Evolutionary conservation across 2,329 filamentous ascomycete species (phyloP).

Genomic region (Pseudogymnoascus sp.): DNA sequence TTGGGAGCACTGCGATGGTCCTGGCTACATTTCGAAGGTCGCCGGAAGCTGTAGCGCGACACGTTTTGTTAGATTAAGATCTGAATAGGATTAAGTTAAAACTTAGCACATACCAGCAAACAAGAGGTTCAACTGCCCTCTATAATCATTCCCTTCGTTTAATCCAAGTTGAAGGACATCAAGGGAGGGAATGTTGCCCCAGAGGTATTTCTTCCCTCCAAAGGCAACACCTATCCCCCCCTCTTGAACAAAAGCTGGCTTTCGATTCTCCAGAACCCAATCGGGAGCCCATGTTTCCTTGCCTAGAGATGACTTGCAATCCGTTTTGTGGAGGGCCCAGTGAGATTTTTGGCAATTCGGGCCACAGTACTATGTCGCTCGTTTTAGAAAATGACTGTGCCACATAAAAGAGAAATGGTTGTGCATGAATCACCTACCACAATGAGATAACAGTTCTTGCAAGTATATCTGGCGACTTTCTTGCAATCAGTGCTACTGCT

Average conservation of each 20-base stretch:
- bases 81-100: slow-evolving; percentile 8
- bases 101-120: slow-evolving; percentile 25
- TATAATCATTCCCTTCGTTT: slow-evolving; percentile 25
- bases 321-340: slow-evolving; percentile 13
- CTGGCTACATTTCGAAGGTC: slow-evolving; percentile 38
- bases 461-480: not conserved
- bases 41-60: slow-evolving; percentile 33
- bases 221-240: not conserved
- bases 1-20: slow-evolving; percentile 31
- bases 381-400: slow-evolving; percentile 37
- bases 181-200: slow-evolving; percentile 36
- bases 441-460: not conserved
- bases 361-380: slow-evolving; percentile 12
- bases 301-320: slow-evolving; percentile 13
- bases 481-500: not conserved
- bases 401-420: not conserved
- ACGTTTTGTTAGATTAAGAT: slow-evolving; percentile 2
- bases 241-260: not conserved
- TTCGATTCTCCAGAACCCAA: slow-evolving; percentile 11
- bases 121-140: slow-evolving; percentile 29
- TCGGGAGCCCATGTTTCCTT: slow-evolving; percentile 14
- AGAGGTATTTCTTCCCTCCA: slow-evolving; percentile 29
- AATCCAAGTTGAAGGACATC: slow-evolving; percentile 31
- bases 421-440: not conserved
- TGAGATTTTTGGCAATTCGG: slow-evolving; percentile 11